Base-by-base conservation (phyloP, 1,284 basidiomycete species). In the Coniophora puteana region DNA sequence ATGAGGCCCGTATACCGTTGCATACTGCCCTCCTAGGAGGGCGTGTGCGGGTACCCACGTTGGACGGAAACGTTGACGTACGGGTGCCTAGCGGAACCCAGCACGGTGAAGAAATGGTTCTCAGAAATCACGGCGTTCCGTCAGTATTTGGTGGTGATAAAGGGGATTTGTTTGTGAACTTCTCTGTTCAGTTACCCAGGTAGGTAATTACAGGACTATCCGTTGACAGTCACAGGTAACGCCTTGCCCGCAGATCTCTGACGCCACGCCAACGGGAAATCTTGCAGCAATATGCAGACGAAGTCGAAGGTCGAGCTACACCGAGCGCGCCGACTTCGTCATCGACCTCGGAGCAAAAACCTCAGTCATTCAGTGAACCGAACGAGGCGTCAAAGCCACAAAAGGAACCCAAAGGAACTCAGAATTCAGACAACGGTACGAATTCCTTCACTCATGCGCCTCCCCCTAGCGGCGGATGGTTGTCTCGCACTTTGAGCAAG, bases 11-110 rank as follows among this genome's bases (percentile, higher is more conserved):
- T 42, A 89, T 99, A 51, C 95, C 96, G 14, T 75, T 99, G 55
- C 91, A 99, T 59, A 81, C 78, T 5, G 96, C 96, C 7, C 69
- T 99, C 34, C 76, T 99, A 18, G 95, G 95, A 36, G 96, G 96
- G 31, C 80, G 81, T 53, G 89, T 94, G 33, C 81, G 93, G 28
- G 89, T 99, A 36, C 94, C 94, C 18, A 99, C 96, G 18, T 71
- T 99, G 21, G 94, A 99, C 51, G 92, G 94, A 30, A 91, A 96
- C 41, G 93, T 98, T 8, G 93, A 98, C 47, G 91, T 99, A 36
- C 86, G 91, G 46, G 82, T 99, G 36, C 92, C 94, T 34, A 74
- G 77, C 25, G 95, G 96, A 33, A 98, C 96, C 3, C 95, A 99
- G 65, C 91, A 89, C 54, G 94, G 93, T 14, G 93, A 99, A 67